Conservation (phyloP, 345 rosid species). For the Pseudoturritis turrita region DNA sequence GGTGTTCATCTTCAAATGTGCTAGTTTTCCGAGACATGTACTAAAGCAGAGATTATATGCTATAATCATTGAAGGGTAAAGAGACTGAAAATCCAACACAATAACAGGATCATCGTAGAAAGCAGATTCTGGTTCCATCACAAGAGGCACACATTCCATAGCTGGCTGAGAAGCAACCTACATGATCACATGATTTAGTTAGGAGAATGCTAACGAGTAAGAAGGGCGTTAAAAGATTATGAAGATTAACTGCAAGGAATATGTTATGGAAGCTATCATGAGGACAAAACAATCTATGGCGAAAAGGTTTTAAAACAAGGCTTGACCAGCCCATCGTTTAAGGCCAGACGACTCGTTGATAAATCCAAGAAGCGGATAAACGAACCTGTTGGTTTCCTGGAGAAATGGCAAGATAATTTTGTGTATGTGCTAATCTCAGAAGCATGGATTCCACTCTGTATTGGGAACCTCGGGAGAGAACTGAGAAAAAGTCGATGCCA, state of each 20-base stretch:
- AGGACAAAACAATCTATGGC: background rate
- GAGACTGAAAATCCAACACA: constrained; percentile 96
- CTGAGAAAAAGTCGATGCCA: constrained; percentile 97
- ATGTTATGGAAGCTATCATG: background rate
- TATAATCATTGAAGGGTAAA: constrained; percentile 96
- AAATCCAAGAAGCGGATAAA: background rate
- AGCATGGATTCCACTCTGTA: constrained; percentile 98
- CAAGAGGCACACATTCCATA: constrained; percentile 97
- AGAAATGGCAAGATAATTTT: constrained; percentile 91
- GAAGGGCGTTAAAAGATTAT: background rate
- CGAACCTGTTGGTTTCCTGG: constrained; percentile 89
- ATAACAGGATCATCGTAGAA: constrained; percentile 91
- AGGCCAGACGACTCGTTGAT: background rate
- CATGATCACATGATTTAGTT: constrained; percentile 3
- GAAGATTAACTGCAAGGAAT: constrained; percentile 3
- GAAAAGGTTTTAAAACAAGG: background rate
- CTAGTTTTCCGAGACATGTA: constrained; percentile 86
- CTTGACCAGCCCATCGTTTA: background rate
- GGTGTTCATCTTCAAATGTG: constrained; percentile 55
- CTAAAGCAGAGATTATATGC: constrained; percentile 94
- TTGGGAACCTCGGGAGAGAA: constrained; percentile 96
- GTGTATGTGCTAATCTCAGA: constrained; percentile 89
- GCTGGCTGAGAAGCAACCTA: constrained; percentile 99
- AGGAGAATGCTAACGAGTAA: background rate
- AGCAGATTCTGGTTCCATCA: constrained; percentile 98